Evolutionary conservation across 805 yeast species (phyloP).

Genomic region (Monosporozyma yasuniensis): DNA sequence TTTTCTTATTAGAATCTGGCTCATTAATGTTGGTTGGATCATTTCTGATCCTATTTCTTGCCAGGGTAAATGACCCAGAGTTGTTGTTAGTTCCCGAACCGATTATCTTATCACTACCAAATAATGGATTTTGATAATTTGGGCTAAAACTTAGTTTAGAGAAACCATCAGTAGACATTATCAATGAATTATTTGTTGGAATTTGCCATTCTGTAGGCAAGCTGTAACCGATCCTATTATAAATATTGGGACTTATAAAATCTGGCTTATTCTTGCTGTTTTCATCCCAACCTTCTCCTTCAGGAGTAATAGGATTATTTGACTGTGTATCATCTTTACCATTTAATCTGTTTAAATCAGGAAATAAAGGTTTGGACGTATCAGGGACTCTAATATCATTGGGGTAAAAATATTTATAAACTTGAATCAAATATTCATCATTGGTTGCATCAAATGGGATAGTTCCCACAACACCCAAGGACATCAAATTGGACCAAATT

Average conservation of each 20-base stretch:
- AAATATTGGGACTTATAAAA: slow-evolving; percentile 17
- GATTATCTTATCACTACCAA: not conserved
- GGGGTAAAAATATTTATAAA: slow-evolving; percentile 26
- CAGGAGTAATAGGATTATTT: not conserved
- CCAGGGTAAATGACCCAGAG: not conserved
- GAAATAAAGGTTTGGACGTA: not conserved
- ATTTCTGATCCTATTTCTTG: slow-evolving; percentile 17
- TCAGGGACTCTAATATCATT: slow-evolving; percentile 3
- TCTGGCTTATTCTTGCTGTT: slow-evolving; percentile 3
- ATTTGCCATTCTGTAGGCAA: slow-evolving; percentile 25
- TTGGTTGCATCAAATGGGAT: slow-evolving; percentile 23
- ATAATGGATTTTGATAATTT: slow-evolving; percentile 14
- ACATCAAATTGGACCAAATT: slow-evolving; percentile 27
- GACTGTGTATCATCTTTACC: not conserved
- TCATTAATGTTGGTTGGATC: not conserved
- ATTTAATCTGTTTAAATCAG: not conserved
- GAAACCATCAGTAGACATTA: slow-evolving; percentile 24
- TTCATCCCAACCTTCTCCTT: not conserved
- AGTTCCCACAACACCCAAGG: slow-evolving; percentile 27
- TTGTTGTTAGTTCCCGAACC: not conserved
- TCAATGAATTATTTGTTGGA: slow-evolving; percentile 20
- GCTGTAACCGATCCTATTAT: slow-evolving; percentile 20
- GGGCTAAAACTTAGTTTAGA: slow-evolving; percentile 18
- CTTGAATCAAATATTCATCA: slow-evolving; percentile 26
- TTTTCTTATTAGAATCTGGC: not conserved